Evolutionary conservation across 805 yeast species (phyloP), one percentile per base, ranked within the genome.

Genomic region (Metschnikowia lochheadii): DNA sequence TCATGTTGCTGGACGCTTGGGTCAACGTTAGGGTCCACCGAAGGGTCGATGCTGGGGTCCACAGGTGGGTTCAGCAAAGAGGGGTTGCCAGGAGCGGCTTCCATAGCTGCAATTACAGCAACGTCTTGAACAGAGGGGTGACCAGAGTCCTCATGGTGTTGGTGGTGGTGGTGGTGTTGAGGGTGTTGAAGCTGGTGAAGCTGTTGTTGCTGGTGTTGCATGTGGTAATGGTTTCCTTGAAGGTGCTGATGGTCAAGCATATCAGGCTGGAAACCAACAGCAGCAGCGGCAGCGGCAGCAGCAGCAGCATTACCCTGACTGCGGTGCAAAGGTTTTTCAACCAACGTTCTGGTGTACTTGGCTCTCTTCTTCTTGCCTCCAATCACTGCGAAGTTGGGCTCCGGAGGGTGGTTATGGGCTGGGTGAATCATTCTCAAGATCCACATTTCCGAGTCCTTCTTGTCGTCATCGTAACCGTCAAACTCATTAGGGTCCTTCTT

Each of bases 381-480:
- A 23, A 59, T 50, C 40, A 50, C 46, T 41, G 60, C 58, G 35
- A 57, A 57, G 53, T 63, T 62, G 38, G 76, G 75, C 60, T 73
- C 77, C 14, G 76, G 70, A 1, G 77, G 64, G 57, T 74, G 78
- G 58, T 74, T 74, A 60, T 74, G 78, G 20, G 66, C 66, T 1
- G 77, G 77, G 57, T 70, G 71, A 48, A 74, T 73, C 78, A 74
- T 74, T 49, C 77, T 60, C 58, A 74, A 72, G 40, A 73, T 69
- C 78, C 78, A 74, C 69, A 72, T 70, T 56, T 73, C 77, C 36
- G 55, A 54, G 38, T 62, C 65, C 39, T 63, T 55, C 49, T 54
- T 52, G 46, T 57, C 58, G 42, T 54, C 55, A 41, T 53, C 57
- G 49, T 49, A 55, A 21, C 56, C 61, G 39, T 62, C 63, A 32